Base-by-base conservation (phyloP, 2,329 filamentous ascomycete species). In the Cladosporium cucumerinum region DNA sequence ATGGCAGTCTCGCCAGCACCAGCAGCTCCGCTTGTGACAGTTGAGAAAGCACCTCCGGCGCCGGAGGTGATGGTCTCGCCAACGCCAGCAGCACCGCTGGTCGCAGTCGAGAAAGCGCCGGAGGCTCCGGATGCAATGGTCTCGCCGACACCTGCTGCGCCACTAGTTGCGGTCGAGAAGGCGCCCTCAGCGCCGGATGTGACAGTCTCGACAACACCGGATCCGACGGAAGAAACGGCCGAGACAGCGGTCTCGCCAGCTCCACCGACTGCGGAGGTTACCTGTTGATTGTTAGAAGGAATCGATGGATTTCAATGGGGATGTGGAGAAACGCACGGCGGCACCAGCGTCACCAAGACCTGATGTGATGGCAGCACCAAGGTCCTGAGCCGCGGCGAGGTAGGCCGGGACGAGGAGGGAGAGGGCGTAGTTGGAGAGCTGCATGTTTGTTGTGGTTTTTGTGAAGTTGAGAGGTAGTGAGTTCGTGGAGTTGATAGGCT, bases 361-460 rank as follows among this genome's bases (percentile, higher is more conserved):
- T 30, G 51, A 54, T 54, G 51, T 54, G 51, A 54, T 54, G 25
- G 51, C 51, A n/a, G 26, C 51, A 39, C n/a, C 48, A 18, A 34
- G 23, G 16, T 46, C 57, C 26, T 72, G 70, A 11, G 69, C 69
- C 30, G 51, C 51, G 64, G 64, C 69, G n/a, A 72, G 32, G 48
- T 61, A 61, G 28, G 65, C 64, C 16, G 68, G 66, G n/a, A 65
- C 52, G 65, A 72, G 62, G 60, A 72, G 51, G 52, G 70, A 62
- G 61, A 67, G 51, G 23, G 55, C 55, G 36, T 58, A 58, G 46
- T 69, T 64, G 28, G 66, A 66, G 60, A 69, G 54, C 57, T 71
- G 69, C 71, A 72, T 72, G 54, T 55, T 66, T 61, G 25, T 26
- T n/a, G 23, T 61, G 18, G 28, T 21, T 30, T 8, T 52, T 14